Conservation (phyloP, 768 basidiomycete genomes). For the Lactarius sanguifluus region DNA sequence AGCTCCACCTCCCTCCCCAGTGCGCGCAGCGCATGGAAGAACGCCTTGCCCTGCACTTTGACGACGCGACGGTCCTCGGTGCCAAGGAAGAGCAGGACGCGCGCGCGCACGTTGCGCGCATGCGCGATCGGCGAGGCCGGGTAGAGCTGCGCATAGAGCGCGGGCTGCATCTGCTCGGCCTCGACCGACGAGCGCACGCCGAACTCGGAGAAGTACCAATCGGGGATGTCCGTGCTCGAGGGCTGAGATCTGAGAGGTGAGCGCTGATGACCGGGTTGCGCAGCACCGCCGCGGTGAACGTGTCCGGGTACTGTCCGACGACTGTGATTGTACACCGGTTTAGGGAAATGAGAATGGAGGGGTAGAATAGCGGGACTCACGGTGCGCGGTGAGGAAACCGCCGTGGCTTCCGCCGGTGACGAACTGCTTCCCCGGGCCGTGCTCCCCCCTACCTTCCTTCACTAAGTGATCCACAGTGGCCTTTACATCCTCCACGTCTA, state of each 20-base stretch:
- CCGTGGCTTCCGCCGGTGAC: slow-evolving; percentile 38
- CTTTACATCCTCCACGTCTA: slow-evolving; percentile 38
- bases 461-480: slow-evolving; percentile 33
- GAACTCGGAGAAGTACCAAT: slow-evolving; percentile 38
- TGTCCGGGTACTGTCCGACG: slow-evolving; percentile 34
- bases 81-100: slow-evolving; percentile 37
- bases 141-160: slow-evolving; percentile 29
- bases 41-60: slow-evolving; percentile 35
- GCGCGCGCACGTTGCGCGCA: slow-evolving; percentile 32
- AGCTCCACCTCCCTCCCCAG: slow-evolving; percentile 33
- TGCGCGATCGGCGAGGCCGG: slow-evolving; percentile 35
- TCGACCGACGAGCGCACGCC: slow-evolving; percentile 21
- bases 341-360: no score
- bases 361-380: slow-evolving; percentile 18
- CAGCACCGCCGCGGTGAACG: slow-evolving; percentile 36
- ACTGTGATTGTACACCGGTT: slow-evolving; percentile 24
- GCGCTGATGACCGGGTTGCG: slow-evolving; percentile 39
- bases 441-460: slow-evolving; percentile 29
- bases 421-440: slow-evolving; percentile 32
- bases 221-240: slow-evolving; percentile 38
- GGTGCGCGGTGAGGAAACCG: slow-evolving; percentile 34
- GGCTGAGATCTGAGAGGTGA: no score
- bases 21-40: slow-evolving; percentile 37
- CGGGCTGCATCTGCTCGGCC: slow-evolving; percentile 25
- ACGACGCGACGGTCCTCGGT: slow-evolving; percentile 37